Percentiles rank a stretch among this genome's conserved stretches.
These are phyloP conservation scores for Kalmanozyma brasiliensis DNA, from an alignment of 1,284 basidiomycete genomes.

Conservation along the genomic window DNA sequence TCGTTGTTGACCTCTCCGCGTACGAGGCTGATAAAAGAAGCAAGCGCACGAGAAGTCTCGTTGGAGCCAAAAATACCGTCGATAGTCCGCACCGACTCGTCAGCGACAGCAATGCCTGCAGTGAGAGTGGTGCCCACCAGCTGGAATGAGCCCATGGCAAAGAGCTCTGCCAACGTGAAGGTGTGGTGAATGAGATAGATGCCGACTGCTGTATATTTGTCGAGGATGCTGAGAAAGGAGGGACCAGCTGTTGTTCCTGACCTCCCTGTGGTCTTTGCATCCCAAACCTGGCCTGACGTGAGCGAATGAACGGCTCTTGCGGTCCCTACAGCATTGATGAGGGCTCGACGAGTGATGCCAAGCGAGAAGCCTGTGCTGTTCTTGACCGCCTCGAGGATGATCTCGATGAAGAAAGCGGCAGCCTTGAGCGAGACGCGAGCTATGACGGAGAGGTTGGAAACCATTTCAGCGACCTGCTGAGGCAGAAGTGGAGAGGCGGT, in stretches of 20 bases:
- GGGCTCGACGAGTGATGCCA: conserved; percentile 55
- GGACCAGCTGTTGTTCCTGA: conserved; percentile 30
- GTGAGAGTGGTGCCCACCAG: conserved; percentile 60
- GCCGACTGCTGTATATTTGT: conserved; percentile 72
- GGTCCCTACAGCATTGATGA: conserved; percentile 55
- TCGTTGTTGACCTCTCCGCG: conserved; percentile 69
- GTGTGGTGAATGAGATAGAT: conserved; percentile 71
- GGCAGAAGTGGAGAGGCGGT: conserved; percentile 53
- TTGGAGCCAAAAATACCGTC: conserved; percentile 72
- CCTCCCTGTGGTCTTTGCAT: conserved; percentile 43
- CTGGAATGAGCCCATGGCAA: conserved; percentile 71
- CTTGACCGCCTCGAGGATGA: conserved; percentile 56
- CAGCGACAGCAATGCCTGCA: conserved; percentile 66
- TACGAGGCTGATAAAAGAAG: conserved; percentile 71
- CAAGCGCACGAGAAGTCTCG: conserved; percentile 71
- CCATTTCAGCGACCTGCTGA: conserved; percentile 54
- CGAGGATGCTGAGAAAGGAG: conserved; percentile 69
- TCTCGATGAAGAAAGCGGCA: conserved; percentile 61
- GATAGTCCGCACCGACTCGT: conserved; percentile 71
- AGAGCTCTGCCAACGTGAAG: conserved; percentile 72
- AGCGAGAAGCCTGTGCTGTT: conserved; percentile 51
- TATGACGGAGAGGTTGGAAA: conserved; percentile 51
- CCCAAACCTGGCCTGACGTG: conserved; percentile 38
- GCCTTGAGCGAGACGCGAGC: conserved; percentile 59
- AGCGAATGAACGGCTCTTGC: conserved; percentile 54